Conservation (phyloP, 306 rosid genomes). For the Fragaria nilgerrensis region DNA sequence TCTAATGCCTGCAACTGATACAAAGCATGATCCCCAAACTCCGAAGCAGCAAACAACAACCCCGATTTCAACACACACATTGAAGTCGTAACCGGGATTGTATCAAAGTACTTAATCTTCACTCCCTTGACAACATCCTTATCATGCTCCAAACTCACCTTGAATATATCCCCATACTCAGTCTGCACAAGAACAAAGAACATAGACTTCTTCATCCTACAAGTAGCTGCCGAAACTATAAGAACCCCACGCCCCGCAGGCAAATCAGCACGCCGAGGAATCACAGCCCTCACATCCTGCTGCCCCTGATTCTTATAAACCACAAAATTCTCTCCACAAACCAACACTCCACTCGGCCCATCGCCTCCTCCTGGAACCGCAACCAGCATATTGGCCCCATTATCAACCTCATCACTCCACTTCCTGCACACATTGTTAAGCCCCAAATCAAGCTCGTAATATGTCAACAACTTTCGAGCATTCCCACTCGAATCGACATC, state of each 20-base stretch:
- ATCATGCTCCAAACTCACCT: conserved; percentile 80
- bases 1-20: conserved; percentile 89
- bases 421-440: conserved; percentile 93
- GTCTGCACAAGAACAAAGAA: conserved; percentile 94
- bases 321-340: conserved; percentile 89
- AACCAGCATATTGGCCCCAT: conserved; percentile 85
- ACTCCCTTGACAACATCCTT: conserved; percentile 71
- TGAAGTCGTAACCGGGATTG: conserved; percentile 84
- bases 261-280: conserved; percentile 81
- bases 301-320: conserved; percentile 95
- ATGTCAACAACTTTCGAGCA: conserved; percentile 79
- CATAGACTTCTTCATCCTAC: conserved; percentile 73
- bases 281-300: conserved; percentile 82
- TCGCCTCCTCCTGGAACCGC: conserved; percentile 98
- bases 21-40: conserved; percentile 85
- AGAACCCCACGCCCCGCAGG: conserved; percentile 90
- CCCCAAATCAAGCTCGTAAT: conserved; percentile 92
- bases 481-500: conserved; percentile 83
- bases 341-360: conserved; percentile 95
- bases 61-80: conserved; percentile 96
- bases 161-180: conserved; percentile 93
- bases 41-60: conserved; percentile 87
- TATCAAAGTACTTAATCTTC: conserved; percentile 89
- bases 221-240: conserved; percentile 90
- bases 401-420: conserved; percentile 95